Conservation (phyloP, 495 filamentous ascomycete genomes). For the Neurospora sublineolata region DNA sequence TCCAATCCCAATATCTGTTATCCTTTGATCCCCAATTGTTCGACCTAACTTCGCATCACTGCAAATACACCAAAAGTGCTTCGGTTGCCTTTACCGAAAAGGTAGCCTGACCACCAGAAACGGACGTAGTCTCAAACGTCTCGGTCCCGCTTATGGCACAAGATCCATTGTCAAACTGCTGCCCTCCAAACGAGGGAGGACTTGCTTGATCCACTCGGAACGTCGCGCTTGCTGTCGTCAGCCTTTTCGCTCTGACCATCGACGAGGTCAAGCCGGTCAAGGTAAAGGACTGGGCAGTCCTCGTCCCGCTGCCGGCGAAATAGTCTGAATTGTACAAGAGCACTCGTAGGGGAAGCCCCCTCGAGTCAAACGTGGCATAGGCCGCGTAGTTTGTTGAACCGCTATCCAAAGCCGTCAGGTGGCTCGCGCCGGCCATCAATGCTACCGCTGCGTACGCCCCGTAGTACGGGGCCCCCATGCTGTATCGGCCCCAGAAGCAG, state of each 20-base stretch:
- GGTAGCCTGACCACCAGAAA: conserved; percentile 32
- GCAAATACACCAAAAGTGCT: conserved; percentile 43
- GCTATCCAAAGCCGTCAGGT: conserved; percentile 40
- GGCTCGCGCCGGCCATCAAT: conserved; percentile 38
- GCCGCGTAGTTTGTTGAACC: conserved; percentile 39
- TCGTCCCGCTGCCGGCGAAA: conserved; percentile 33
- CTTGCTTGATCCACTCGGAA: conserved; percentile 38
- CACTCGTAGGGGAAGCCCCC: conserved; percentile 28
- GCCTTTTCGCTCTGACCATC: conserved; percentile 37
- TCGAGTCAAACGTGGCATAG: conserved; percentile 39
- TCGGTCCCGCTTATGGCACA: conserved; percentile 36
- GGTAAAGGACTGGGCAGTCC: conserved; percentile 33
- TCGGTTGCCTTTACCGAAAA: conserved; percentile 43
- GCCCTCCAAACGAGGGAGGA: conserved; percentile 39
- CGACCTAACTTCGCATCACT: conserved; percentile 2
- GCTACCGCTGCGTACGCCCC: conserved; percentile 45
- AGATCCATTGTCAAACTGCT: conserved; percentile 42
- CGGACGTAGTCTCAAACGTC: conserved; percentile 27
- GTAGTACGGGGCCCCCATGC: conserved; percentile 46
- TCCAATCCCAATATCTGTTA: neutral
- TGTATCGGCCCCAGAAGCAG: conserved; percentile 48
- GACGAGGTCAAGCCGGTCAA: conserved; percentile 30
- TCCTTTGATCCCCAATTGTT: neutral
- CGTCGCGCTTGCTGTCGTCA: conserved; percentile 40
- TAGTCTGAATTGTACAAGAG: conserved; percentile 51